phyloP scores from a whole-genome alignment of 768 basidiomycete species.

The Hypholoma sublateritium region DNA sequence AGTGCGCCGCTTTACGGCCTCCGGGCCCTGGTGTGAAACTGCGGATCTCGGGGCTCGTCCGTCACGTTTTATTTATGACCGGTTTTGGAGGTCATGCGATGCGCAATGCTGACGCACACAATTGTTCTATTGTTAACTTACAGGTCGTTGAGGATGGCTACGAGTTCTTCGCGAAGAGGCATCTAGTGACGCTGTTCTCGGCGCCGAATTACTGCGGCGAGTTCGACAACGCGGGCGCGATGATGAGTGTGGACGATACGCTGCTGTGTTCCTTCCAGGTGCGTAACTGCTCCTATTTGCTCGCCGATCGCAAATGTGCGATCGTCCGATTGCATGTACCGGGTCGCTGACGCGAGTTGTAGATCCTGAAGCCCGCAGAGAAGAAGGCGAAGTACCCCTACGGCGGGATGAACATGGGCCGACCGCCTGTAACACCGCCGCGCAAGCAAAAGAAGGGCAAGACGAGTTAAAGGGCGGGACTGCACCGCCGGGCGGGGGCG shows the following conservation, averaged over 20 bases:
- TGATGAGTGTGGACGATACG: conserved; percentile 99
- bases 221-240: conserved; percentile 99
- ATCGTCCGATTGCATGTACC: too few species aligned
- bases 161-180: conserved; percentile 98
- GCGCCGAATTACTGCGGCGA: conserved; percentile 95
- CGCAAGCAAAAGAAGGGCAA: conserved; percentile 97
- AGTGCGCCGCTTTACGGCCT: not conserved
- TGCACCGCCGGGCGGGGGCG: not conserved
- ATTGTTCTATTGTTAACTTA: conserved; percentile 1
- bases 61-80: not conserved
- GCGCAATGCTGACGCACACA: conserved; percentile 6
- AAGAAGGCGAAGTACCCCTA: conserved; percentile 96
- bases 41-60: not conserved
- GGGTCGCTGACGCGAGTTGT: not conserved
- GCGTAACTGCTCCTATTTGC: conserved; percentile 11
- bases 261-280: conserved; percentile 98
- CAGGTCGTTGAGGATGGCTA: conserved; percentile 99
- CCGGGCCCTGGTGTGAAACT: not conserved
- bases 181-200: conserved; percentile 94
- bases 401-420: conserved; percentile 81
- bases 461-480: conserved; percentile 24
- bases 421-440: conserved; percentile 92
- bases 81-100: not conserved
- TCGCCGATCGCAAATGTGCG: too few species aligned
- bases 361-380: conserved; percentile 99